These are phyloP conservation scores for Trametes polyzona DNA, from an alignment of 1,284 basidiomycete genomes.

Conservation along the genomic window DNA sequence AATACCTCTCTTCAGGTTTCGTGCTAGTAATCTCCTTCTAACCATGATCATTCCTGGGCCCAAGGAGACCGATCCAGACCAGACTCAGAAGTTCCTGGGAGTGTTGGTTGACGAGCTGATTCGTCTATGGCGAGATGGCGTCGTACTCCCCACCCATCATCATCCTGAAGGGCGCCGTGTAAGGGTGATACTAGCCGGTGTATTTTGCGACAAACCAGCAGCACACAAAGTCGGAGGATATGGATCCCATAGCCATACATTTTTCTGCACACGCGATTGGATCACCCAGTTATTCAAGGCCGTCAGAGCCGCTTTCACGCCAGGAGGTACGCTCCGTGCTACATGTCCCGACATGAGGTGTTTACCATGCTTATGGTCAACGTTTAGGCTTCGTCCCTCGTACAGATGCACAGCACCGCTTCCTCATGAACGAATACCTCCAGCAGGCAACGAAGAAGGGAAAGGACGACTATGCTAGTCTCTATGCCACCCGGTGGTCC, in stretches of 20 bases:
- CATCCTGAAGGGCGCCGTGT: constrained; percentile 34
- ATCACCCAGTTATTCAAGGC: constrained; percentile 29
- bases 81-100: constrained; percentile 35
- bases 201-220: constrained; percentile 43
- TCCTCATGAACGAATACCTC: constrained; percentile 7
- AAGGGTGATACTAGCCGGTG: constrained; percentile 35
- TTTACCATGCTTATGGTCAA: neutral
- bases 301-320: constrained; percentile 11
- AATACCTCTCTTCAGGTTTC: too few species aligned
- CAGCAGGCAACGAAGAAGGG: constrained; percentile 5
- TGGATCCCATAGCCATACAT: constrained; percentile 36
- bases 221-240: constrained; percentile 42
- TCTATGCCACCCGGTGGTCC: constrained; percentile 27
- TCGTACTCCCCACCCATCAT: constrained; percentile 23
- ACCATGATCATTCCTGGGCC: constrained; percentile 41
- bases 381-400: constrained; percentile 14
- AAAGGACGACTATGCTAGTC: constrained; percentile 24
- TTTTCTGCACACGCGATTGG: constrained; percentile 41
- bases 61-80: constrained; percentile 37
- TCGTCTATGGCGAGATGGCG: constrained; percentile 33
- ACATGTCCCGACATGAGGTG: neutral
- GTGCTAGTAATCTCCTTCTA: constrained; percentile 36
- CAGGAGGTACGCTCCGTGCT: constrained; percentile 14
- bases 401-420: constrained; percentile 19
- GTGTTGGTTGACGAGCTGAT: constrained; percentile 39